phyloP scores from a whole-genome alignment of 1,284 basidiomycete genomes.

The Leccinum solheimii region DNA sequence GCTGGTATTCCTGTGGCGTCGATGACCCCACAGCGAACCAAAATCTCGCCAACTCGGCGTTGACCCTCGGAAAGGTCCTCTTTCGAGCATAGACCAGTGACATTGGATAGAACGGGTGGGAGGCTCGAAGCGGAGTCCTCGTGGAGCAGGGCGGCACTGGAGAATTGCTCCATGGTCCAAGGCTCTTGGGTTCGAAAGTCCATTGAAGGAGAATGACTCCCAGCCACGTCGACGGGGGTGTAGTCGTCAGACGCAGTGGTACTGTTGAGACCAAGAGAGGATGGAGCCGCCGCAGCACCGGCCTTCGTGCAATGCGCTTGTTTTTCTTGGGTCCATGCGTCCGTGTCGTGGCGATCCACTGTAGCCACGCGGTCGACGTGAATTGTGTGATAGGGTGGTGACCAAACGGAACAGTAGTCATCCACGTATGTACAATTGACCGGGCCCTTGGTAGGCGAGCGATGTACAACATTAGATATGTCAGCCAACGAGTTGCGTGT shows the following conservation, averaged over 20 bases:
- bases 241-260: conserved; percentile 1
- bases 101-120: background rate
- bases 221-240: conserved; percentile 2
- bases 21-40: conserved; percentile 28
- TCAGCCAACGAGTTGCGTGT: conserved; percentile 7
- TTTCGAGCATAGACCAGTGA: background rate
- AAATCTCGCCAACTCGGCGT: conserved; percentile 26
- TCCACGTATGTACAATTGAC: background rate
- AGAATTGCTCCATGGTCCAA: background rate
- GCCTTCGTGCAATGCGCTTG: conserved; percentile 13
- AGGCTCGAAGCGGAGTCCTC: background rate
- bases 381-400: conserved; percentile 11
- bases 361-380: conserved; percentile 25
- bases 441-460: background rate
- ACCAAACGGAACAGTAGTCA: conserved; percentile 6
- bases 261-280: conserved; percentile 13
- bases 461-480: conserved; percentile 7
- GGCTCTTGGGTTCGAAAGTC: conserved; percentile 1
- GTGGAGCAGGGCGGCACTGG: background rate
- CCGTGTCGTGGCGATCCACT: conserved; percentile 28
- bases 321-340: conserved; percentile 24
- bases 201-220: conserved; percentile 11
- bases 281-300: conserved; percentile 11
- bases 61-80: conserved; percentile 22
- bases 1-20: conserved; percentile 2